Conservation (phyloP, 2,329 filamentous ascomycete species). For the Hymenoscyphus linearis region DNA sequence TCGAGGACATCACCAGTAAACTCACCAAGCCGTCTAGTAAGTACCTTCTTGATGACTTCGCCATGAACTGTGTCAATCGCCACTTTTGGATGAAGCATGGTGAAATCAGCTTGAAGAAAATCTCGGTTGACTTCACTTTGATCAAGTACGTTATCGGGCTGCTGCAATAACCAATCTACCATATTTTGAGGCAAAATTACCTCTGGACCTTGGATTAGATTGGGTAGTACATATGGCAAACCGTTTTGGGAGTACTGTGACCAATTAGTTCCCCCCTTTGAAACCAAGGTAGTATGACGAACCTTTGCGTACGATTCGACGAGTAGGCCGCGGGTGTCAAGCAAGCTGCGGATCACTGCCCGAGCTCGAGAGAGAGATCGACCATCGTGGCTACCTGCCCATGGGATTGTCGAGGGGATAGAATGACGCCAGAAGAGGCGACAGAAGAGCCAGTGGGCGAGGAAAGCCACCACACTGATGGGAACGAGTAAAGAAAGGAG, state of each 20-base stretch:
- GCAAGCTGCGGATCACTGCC: slow-evolving; percentile 14
- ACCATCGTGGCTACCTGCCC: slow-evolving; percentile 12
- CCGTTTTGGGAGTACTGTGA: slow-evolving; percentile 39
- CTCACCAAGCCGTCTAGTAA: slow-evolving; percentile 30
- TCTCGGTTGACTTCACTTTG: slow-evolving; percentile 36
- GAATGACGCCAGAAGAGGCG: slow-evolving; percentile 16
- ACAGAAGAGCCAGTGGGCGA: slow-evolving; percentile 9
- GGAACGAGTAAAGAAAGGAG: background rate
- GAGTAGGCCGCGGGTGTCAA: slow-evolving; percentile 18
- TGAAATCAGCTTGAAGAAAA: slow-evolving; percentile 35
- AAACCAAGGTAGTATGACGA: background rate
- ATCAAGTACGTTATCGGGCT: slow-evolving; percentile 36
- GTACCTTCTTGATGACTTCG: slow-evolving; percentile 33
- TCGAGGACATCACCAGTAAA: slow-evolving; percentile 25
- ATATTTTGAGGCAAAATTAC: slow-evolving; percentile 38
- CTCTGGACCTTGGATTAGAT: slow-evolving; percentile 37
- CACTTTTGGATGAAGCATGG: slow-evolving; percentile 24
- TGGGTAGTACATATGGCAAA: slow-evolving; percentile 38
- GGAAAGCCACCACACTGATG: background rate
- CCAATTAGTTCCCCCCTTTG: slow-evolving; percentile 2
- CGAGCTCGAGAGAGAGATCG: slow-evolving; percentile 14
- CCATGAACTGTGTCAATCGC: slow-evolving; percentile 32
- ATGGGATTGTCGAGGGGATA: slow-evolving; percentile 15
- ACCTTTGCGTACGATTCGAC: slow-evolving; percentile 21
- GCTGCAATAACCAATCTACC: slow-evolving; percentile 37